Evolutionary conservation across 768 basidiomycete species (phyloP), one percentile per base, ranked within the genome.

Genomic region (Sutorius australiensis): DNA sequence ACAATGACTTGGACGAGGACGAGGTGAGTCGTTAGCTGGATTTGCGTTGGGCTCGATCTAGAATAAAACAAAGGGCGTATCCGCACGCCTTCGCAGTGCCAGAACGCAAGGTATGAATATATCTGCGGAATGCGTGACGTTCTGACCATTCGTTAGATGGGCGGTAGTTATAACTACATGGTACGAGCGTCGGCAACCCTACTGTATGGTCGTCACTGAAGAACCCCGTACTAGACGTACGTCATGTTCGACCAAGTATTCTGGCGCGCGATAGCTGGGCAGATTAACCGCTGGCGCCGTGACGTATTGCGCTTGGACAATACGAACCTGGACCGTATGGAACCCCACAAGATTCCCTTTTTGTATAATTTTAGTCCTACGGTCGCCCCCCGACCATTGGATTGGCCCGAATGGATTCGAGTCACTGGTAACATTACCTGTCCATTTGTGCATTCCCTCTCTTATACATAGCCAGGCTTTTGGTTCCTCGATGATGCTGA

Each of bases 331-430:
- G 97, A 98, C 70, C 93, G 86, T 72, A 90, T 98, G 84, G 93
- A 97, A 66, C 91, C 91, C 33, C 94, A 98, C 73, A 97, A 95
- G 73, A 91, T 95, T 46, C 95, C 95, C 3, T 99, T 98, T 75
- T 70, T 99, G 30, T 99, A 99, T 72, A 98, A 98, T 69, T 98
- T 98, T 67, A 95, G 92, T 63, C 91, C 94, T 1, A 77, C 81
- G 30, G 78, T 92, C 42, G 92, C 98, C 13, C 94, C 95, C 7
- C 92, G 88, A 27, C 95, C 95, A 3, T 72, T 98, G 50, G 95
- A 99, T 68, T 99, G 97, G 97, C 92, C 94, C 5, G 95, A 99
- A 70, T 98, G 95, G 93, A 98, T 98, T 57, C 87, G 90, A 38
- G 82, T 95, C 1, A 93, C 93, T 56, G 92, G 91, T 89, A 60